Conservation (phyloP, 1,284 basidiomycete species). For the Blastosporella zonata region DNA sequence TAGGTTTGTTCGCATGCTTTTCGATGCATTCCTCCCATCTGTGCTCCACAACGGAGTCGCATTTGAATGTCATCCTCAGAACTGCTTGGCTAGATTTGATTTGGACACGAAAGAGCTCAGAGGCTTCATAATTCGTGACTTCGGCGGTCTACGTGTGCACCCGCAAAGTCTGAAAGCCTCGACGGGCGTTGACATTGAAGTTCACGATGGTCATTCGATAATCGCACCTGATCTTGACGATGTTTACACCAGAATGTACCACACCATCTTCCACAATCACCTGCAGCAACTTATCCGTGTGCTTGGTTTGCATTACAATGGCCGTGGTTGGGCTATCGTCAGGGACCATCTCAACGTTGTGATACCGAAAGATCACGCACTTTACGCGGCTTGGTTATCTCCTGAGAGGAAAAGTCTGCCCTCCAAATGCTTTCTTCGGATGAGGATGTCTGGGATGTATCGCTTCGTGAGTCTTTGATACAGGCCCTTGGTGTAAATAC, state of each 20-base stretch:
- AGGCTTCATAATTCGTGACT: slow-evolving; percentile 52
- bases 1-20: slow-evolving; percentile 45
- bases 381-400: slow-evolving; percentile 44
- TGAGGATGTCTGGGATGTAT: slow-evolving; percentile 51
- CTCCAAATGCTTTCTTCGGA: slow-evolving; percentile 52
- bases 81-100: slow-evolving; percentile 49
- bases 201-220: slow-evolving; percentile 45
- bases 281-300: slow-evolving; percentile 51
- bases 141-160: slow-evolving; percentile 52
- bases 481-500: not conserved
- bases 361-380: slow-evolving; percentile 40
- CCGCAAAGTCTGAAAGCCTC: slow-evolving; percentile 41
- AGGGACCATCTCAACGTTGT: slow-evolving; percentile 36
- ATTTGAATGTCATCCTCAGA: slow-evolving; percentile 55
- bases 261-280: slow-evolving; percentile 53
- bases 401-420: slow-evolving; percentile 43
- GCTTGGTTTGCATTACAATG: slow-evolving; percentile 49
- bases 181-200: slow-evolving; percentile 45
- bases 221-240: slow-evolving; percentile 46
- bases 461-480: slow-evolving; percentile 37
- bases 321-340: slow-evolving; percentile 45
- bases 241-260: slow-evolving; percentile 52
- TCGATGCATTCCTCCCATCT: slow-evolving; percentile 49
- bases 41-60: slow-evolving; percentile 50
- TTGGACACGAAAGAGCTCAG: slow-evolving; percentile 40